Percentiles rank a stretch among this genome's conserved stretches.
Evolutionary conservation across 495 filamentous ascomycete species (phyloP).

Genomic region (Cladorrhinum samala): DNA sequence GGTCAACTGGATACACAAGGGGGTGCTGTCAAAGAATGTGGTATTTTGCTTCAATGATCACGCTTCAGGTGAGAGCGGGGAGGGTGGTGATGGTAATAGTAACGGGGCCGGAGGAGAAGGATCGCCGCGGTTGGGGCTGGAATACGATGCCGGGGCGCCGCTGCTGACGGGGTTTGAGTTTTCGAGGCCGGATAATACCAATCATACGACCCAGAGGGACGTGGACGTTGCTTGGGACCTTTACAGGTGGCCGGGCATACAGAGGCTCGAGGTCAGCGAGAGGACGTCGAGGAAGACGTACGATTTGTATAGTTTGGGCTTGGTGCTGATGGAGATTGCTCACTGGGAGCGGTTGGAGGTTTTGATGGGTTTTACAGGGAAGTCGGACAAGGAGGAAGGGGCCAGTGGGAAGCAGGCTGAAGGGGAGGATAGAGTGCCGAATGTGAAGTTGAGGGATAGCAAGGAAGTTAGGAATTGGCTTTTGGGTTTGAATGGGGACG

Average conservation of each 20-base stretch:
- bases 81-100: too few species aligned
- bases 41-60: slow-evolving; percentile 33
- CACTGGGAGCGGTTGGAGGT: slow-evolving; percentile 43
- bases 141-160: slow-evolving; percentile 13
- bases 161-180: slow-evolving; percentile 26
- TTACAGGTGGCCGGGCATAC: slow-evolving; percentile 28
- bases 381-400: too few species aligned
- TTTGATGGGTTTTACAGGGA: slow-evolving; percentile 25
- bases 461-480: slow-evolving; percentile 24
- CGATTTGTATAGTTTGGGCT: slow-evolving; percentile 46
- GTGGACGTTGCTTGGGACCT: slow-evolving; percentile 26
- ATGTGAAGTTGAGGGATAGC: slow-evolving; percentile 18
- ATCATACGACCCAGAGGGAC: slow-evolving; percentile 21
- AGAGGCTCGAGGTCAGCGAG: slow-evolving; percentile 22
- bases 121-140: neutral
- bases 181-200: slow-evolving; percentile 24
- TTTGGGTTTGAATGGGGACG: slow-evolving; percentile 10
- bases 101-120: too few species aligned
- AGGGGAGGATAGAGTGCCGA: neutral
- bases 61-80: too few species aligned
- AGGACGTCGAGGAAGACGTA: slow-evolving; percentile 40
- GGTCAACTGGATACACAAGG: slow-evolving; percentile 55
- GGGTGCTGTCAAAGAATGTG: slow-evolving; percentile 46
- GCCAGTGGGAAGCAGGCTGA: too few species aligned
- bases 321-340: slow-evolving; percentile 46